These are phyloP conservation scores for Cryphonectria radicalis DNA, from an alignment of 2,329 filamentous ascomycete species.

Conservation along the genomic window DNA sequence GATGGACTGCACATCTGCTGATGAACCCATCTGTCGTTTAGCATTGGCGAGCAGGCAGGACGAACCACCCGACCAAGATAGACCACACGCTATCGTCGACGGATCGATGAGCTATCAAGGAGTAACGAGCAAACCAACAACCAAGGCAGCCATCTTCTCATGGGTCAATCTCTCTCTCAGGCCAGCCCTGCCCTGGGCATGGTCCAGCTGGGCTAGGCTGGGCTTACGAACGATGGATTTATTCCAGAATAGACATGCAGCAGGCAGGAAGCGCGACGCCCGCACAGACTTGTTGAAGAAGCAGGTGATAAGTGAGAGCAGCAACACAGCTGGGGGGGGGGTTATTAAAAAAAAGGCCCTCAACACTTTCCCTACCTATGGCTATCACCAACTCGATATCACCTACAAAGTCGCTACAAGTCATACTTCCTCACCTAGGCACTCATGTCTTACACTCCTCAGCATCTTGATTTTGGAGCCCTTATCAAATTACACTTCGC, in stretches of 20 bases:
- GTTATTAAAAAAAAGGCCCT: not conserved
- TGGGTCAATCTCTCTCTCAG: not conserved
- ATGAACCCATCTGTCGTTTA: conserved; percentile 23
- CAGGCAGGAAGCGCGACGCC: conserved; percentile 2
- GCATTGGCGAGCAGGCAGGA: conserved; percentile 13
- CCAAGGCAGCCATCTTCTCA: not conserved
- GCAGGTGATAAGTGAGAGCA: not conserved
- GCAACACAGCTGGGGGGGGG: too few species aligned
- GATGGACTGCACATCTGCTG: conserved; percentile 21
- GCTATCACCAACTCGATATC: not conserved
- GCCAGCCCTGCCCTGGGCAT: not conserved
- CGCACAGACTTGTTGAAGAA: not conserved
- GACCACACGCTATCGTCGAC: conserved; percentile 2
- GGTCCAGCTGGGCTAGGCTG: not conserved
- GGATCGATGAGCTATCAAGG: not conserved
- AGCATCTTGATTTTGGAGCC: not conserved
- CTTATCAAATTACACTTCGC: not conserved
- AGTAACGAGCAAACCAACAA: not conserved
- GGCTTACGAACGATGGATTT: conserved; percentile 1
- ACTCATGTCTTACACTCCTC: not conserved
- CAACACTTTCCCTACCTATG: not conserved
- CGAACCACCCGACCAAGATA: conserved; percentile 8
- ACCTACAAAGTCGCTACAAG: conserved; percentile 1
- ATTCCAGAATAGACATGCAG: not conserved
- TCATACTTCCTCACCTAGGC: not conserved